Percentiles rank a stretch among this genome's conserved stretches.
Conservation (phyloP, 495 filamentous ascomycete species). For the Oidiodendron maius region DNA sequence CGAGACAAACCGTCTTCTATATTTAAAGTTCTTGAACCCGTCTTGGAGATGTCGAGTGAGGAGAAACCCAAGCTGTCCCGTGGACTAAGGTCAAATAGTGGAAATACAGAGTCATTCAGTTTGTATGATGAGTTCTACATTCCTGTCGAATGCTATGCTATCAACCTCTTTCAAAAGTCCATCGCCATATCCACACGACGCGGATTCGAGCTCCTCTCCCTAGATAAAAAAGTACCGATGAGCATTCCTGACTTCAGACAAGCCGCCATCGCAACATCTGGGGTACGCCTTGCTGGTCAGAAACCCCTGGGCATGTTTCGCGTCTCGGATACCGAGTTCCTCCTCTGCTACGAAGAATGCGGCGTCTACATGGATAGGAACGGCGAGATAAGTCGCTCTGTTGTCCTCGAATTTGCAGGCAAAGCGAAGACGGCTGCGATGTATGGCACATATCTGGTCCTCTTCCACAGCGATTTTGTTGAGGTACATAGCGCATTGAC, state of each 20-base stretch:
- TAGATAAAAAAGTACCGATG: conserved; percentile 93
- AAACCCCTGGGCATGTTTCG: conserved; percentile 94
- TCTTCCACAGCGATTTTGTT: conserved; percentile 86
- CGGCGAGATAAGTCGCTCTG: conserved; percentile 83
- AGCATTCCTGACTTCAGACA: conserved; percentile 80
- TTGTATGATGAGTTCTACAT: conserved; percentile 99
- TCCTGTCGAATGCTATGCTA: conserved; percentile 87
- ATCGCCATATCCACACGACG: conserved; percentile 85
- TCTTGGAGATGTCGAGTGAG: conserved; percentile 80
- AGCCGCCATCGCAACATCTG: conserved; percentile 72
- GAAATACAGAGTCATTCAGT: conserved; percentile 90
- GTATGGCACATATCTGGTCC: conserved; percentile 73
- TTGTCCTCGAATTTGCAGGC: conserved; percentile 97
- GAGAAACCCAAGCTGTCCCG: conserved; percentile 68
- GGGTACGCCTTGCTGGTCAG: conserved; percentile 69
- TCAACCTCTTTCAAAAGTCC: conserved; percentile 92
- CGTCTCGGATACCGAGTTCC: conserved; percentile 84
- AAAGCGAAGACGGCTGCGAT: conserved; percentile 70
- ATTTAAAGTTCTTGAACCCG: conserved; percentile 94
- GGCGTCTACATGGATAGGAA: conserved; percentile 98
- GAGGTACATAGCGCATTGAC: conserved; percentile 97
- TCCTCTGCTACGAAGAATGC: conserved; percentile 91
- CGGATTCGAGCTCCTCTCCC: conserved; percentile 92
- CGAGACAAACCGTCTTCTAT: conserved; percentile 84
- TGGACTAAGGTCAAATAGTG: conserved; percentile 40